A percentile compares a stretch with the other conserved stretches of the same genome.
Evolutionary conservation across 164 flowering plant genomes (phyloP).

Genomic region (Santalum album): DNA sequence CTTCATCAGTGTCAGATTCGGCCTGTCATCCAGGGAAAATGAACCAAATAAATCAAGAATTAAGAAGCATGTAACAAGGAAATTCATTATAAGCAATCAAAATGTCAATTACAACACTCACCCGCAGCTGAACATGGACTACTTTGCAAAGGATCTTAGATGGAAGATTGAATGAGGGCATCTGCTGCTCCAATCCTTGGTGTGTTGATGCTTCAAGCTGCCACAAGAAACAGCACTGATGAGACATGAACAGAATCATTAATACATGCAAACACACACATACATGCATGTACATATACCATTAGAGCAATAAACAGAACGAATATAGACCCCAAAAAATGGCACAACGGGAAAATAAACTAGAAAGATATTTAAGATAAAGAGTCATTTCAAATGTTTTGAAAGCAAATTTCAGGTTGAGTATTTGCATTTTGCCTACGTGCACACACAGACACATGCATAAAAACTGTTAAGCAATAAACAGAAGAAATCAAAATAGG

Average conservation of each 20-base stretch:
- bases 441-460: too few species aligned
- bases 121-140: slow-evolving; percentile 69
- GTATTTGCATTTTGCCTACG: too few species aligned
- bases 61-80: neutral
- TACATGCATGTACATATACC: too few species aligned
- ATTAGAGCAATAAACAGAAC: too few species aligned
- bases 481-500: too few species aligned
- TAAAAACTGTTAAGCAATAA: too few species aligned
- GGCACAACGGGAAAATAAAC: neutral
- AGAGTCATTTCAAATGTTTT: neutral
- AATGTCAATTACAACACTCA: slow-evolving; percentile 17
- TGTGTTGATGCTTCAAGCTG: slow-evolving; percentile 90
- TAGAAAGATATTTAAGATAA: neutral
- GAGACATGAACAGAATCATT: neutral
- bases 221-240: slow-evolving; percentile 1
- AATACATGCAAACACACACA: neutral
- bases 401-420: neutral
- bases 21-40: slow-evolving; percentile 29
- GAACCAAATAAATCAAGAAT: slow-evolving; percentile 4
- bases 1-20: slow-evolving; percentile 60
- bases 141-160: slow-evolving; percentile 89
- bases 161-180: slow-evolving; percentile 79
- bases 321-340: neutral
- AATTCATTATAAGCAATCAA: neutral
- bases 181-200: slow-evolving; percentile 67